phyloP scores from a whole-genome alignment of 306 rosid species.

The Phaseolus lunatus region DNA sequence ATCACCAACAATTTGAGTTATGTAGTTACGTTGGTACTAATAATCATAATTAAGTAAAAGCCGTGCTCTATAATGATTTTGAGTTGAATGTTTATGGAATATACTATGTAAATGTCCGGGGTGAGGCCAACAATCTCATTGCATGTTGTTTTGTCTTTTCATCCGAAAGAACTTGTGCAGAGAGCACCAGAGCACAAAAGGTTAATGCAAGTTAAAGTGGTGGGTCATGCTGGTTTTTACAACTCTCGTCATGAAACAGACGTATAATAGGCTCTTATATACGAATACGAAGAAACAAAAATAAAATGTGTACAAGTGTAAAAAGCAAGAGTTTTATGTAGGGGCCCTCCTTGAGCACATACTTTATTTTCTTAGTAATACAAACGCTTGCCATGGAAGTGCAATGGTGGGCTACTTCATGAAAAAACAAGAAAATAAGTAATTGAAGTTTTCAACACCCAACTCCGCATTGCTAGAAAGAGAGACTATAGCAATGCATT shows the following conservation, averaged over 20 bases:
- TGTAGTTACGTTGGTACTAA: neutral
- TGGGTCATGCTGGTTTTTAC: slow-evolving; percentile 48
- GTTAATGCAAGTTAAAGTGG: slow-evolving; percentile 41
- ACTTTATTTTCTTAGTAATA: neutral
- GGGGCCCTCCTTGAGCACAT: slow-evolving; percentile 7
- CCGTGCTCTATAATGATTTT: slow-evolving; percentile 35
- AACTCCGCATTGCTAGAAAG: slow-evolving; percentile 15
- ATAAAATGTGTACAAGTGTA: neutral
- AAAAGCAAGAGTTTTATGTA: slow-evolving; percentile 18
- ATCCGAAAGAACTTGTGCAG: slow-evolving; percentile 26
- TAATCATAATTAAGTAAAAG: slow-evolving; percentile 29
- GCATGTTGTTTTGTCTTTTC: slow-evolving; percentile 39
- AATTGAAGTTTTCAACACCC: slow-evolving; percentile 1
- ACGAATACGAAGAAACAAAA: neutral
- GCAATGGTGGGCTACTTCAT: slow-evolving; percentile 39
- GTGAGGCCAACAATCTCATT: slow-evolving; percentile 41
- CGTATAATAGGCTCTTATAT: neutral
- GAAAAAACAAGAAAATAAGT: slow-evolving; percentile 20
- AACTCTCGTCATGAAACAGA: slow-evolving; percentile 39
- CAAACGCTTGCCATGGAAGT: slow-evolving; percentile 26
- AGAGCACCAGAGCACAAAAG: slow-evolving; percentile 34
- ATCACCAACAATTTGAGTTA: neutral
- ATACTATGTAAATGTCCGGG: neutral
- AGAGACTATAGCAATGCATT: neutral
- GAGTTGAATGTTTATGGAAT: slow-evolving; percentile 5